Conservation (phyloP, 495 filamentous ascomycete genomes). For the Neurospora sp. region DNA sequence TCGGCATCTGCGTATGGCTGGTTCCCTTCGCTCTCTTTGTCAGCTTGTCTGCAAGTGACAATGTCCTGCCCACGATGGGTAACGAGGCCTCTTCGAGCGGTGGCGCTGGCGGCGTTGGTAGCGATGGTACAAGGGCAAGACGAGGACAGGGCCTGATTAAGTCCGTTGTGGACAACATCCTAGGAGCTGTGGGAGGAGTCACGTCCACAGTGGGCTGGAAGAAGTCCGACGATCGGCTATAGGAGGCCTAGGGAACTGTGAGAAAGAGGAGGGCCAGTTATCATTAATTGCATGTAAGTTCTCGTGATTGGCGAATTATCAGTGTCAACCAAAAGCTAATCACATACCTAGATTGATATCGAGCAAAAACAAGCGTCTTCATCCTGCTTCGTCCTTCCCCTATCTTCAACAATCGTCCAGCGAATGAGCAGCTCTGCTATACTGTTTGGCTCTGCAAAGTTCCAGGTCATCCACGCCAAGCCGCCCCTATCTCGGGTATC, state of each 20-base stretch:
- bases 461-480: neutral
- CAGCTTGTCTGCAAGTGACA: constrained; percentile 82
- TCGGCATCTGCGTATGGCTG: constrained; percentile 93
- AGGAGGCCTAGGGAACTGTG: neutral
- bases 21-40: constrained; percentile 95
- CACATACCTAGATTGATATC: neutral
- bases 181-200: constrained; percentile 63
- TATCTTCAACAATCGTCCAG: neutral
- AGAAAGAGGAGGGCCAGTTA: neutral
- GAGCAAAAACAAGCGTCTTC: neutral
- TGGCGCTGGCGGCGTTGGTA: constrained; percentile 15
- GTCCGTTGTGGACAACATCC: constrained; percentile 68
- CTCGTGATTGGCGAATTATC: neutral
- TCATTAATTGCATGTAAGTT: neutral
- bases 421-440: neutral
- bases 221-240: constrained; percentile 29
- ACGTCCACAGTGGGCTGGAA: constrained; percentile 61
- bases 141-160: constrained; percentile 83
- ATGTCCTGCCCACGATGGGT: constrained; percentile 80
- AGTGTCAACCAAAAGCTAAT: neutral
- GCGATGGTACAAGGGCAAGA: constrained; percentile 39
- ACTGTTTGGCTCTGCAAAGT: neutral
- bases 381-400: neutral
- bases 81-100: constrained; percentile 29
- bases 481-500: neutral